Conservation (phyloP, 148 eudicot genomes). For the Amaranthus hypochondriacus region DNA sequence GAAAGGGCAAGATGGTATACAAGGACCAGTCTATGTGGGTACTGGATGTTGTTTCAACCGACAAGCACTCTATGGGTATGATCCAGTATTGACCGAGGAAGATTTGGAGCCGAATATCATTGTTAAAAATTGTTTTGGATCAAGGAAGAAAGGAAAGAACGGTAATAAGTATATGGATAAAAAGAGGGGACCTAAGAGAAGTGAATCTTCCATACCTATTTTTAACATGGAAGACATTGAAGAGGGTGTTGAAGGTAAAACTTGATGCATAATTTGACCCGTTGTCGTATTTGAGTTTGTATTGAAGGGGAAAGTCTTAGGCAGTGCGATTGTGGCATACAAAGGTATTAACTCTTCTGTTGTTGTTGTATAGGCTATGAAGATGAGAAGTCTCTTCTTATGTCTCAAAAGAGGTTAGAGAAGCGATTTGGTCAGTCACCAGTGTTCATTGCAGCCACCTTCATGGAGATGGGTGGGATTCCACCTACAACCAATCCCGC, state of each 20-base stretch:
- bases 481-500: constrained; percentile 88
- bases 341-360: constrained; percentile 4
- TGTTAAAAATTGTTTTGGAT: constrained; percentile 76
- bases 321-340: background rate
- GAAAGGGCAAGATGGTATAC: constrained; percentile 95
- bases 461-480: constrained; percentile 92
- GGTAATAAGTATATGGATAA: constrained; percentile 67
- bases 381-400: constrained; percentile 84
- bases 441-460: constrained; percentile 90
- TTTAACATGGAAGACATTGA: constrained; percentile 92
- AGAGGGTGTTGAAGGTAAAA: constrained; percentile 85
- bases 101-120: constrained; percentile 91
- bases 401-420: constrained; percentile 95
- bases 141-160: constrained; percentile 70
- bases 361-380: constrained; percentile 62
- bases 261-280: background rate
- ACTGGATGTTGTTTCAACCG: constrained; percentile 98
- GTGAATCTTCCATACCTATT: constrained; percentile 90
- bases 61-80: constrained; percentile 95
- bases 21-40: constrained; percentile 98
- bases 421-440: constrained; percentile 98
- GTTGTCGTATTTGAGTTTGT: background rate
- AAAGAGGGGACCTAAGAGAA: constrained; percentile 68
- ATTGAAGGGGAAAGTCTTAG: background rate
- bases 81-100: constrained; percentile 84